These are phyloP conservation scores for Candida boidinii DNA, from an alignment of 805 yeast species.

Conservation along the genomic window DNA sequence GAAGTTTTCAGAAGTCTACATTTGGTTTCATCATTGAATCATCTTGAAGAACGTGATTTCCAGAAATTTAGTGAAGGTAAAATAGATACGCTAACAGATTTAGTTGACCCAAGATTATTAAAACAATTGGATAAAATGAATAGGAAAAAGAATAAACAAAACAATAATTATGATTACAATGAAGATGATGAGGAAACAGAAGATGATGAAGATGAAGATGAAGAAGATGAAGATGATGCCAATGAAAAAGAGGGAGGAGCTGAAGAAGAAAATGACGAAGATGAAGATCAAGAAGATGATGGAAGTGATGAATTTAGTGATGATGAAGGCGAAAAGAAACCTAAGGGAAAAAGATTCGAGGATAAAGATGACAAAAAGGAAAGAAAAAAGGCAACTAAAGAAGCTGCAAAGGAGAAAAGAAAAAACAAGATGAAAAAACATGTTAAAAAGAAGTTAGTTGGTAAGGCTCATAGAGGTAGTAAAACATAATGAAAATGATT, in stretches of 20 bases:
- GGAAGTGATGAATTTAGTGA: constrained; percentile 1
- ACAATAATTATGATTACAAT: constrained; percentile 11
- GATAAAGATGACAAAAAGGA: constrained; percentile 72
- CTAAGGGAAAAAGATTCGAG: constrained; percentile 69
- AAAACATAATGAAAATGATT: constrained; percentile 3
- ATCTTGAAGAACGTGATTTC: constrained; percentile 86
- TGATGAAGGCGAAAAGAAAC: constrained; percentile 23
- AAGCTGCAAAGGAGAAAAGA: constrained; percentile 69
- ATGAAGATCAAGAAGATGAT: constrained; percentile 24
- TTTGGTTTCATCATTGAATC: constrained; percentile 69
- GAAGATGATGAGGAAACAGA: constrained; percentile 21
- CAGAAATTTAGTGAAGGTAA: constrained; percentile 72
- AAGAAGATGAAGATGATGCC: constrained; percentile 9
- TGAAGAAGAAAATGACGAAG: constrained; percentile 23
- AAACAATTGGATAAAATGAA: constrained; percentile 22
- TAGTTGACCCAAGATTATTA: constrained; percentile 47
- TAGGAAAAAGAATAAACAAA: constrained; percentile 20
- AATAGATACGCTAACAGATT: constrained; percentile 64
- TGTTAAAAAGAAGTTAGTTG: constrained; percentile 67
- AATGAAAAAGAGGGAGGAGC: constrained; percentile 9
- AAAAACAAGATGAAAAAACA: constrained; percentile 78
- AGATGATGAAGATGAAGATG: constrained; percentile 24
- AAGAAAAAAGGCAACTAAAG: constrained; percentile 70
- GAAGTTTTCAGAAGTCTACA: constrained; percentile 80
- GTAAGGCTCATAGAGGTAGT: constrained; percentile 27